These are phyloP conservation scores for Colletotrichum caudatum DNA, from an alignment of 2,329 filamentous ascomycete species.

Conservation along the genomic window DNA sequence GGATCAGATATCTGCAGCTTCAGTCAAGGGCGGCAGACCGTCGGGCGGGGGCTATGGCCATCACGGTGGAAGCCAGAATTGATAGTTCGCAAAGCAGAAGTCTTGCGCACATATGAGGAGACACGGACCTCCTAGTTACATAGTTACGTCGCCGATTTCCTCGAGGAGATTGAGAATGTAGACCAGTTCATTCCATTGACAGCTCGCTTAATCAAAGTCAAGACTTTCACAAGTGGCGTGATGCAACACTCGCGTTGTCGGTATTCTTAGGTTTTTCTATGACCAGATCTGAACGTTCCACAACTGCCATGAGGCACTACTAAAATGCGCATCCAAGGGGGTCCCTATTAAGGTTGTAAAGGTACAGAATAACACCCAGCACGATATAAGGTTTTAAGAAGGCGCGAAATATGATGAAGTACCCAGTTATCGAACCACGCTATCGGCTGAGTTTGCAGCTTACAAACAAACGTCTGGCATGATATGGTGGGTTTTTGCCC, in stretches of 20 bases:
- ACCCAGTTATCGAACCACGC: no score
- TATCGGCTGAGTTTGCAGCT: no score
- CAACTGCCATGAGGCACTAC: background rate
- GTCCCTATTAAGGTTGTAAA: no score
- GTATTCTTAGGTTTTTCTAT: background rate
- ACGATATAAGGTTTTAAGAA: no score
- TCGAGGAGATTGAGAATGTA: no score
- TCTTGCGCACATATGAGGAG: no score
- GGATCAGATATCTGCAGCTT: conserved; percentile 2
- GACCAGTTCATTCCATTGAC: background rate
- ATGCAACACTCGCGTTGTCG: background rate
- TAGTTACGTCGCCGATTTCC: background rate
- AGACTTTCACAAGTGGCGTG: no score
- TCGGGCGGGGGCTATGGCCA: conserved; percentile 1
- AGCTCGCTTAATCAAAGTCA: background rate
- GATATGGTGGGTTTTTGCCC: background rate
- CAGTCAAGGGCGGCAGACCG: background rate
- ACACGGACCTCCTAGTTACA: background rate
- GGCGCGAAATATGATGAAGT: no score
- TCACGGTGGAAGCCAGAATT: conserved; percentile 1
- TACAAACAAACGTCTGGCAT: background rate
- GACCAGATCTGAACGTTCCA: no score
- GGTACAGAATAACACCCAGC: no score
- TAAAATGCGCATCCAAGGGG: no score
- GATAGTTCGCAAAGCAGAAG: background rate